Evolutionary conservation across 257 asterid genomes (phyloP).

Genomic region (Fraxinus excelsior): DNA sequence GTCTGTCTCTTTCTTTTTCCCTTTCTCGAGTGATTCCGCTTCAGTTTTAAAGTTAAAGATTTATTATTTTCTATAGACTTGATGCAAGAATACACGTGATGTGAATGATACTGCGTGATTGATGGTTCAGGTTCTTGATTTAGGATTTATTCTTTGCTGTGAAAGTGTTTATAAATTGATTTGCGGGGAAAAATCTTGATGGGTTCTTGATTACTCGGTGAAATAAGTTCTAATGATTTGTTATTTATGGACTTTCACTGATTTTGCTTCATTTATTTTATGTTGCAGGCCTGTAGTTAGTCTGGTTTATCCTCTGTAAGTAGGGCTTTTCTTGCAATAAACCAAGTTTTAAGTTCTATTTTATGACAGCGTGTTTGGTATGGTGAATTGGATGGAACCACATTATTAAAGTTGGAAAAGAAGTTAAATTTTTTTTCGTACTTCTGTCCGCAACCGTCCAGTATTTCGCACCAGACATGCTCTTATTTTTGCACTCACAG

Average conservation of each 20-base stretch:
- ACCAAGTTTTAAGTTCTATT: not conserved
- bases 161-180: not conserved
- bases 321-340: not conserved
- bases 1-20: constrained; percentile 16
- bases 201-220: not conserved
- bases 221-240: not conserved
- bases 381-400: not conserved
- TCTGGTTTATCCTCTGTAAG: constrained; percentile 60
- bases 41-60: not conserved
- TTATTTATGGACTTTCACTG: constrained; percentile 14
- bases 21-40: not conserved
- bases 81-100: not conserved
- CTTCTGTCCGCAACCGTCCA: not conserved
- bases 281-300: constrained; percentile 59
- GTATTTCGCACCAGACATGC: not conserved
- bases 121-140: not conserved
- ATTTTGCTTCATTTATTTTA: constrained; percentile 14
- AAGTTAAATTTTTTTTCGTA: not conserved
- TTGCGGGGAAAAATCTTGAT: not conserved
- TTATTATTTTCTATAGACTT: not conserved
- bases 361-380: not conserved
- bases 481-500: not conserved
- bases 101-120: not conserved
- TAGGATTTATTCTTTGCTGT: not conserved
- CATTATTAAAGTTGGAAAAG: not conserved